Base-by-base conservation (phyloP, 2,329 filamentous ascomycete genomes). In the Penicillium rolfsii region DNA sequence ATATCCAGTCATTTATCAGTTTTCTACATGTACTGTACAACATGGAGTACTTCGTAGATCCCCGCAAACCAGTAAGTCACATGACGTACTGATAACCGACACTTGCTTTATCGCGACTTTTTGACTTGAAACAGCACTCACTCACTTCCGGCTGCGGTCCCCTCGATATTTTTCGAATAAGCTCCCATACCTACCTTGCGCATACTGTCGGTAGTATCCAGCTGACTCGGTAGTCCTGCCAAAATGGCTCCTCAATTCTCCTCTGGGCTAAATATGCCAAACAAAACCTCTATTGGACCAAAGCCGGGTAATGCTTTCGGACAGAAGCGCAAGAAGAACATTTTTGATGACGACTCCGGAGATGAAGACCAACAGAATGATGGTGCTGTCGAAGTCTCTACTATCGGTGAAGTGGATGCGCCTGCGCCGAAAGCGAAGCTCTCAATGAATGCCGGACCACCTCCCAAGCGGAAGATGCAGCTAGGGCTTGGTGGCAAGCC, bases 251-350 rank as follows among this genome's bases (percentile, higher is more conserved):
- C 76, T 22, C 74, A 71, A 24, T 70, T 80, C 30, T 74, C 74
- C 1, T 75, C 75, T 63, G 80, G 80, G n/a, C 74, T 82, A 22
- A 82, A 78, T 46, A 64, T 81, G 14, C 61, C 74, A 2, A 77
- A 70, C 57, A 79, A 79, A 53, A 72, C 77, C 66, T 59, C 58
- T 54, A 49, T 67, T 50, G 50, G 59, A 55, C 64, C 63, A n/a
- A 72, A 72, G 48, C 66, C 71, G n/a, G 70, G 71, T 22, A 65
- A 70, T 33, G 58, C 68, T n/a, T 62, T 71, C 12, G 70, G 71
- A 36, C 77, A 80, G 63, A 82, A 82, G 65, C 79, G 80, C 61
- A 83, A 82, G 70, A 80, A 79, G 61, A 75, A 76, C 12, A 75
- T 81, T 38, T 81, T 82, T 66, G 79, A 78, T 50, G 73, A 74